These are phyloP conservation scores for Populus euphratica DNA, from an alignment of 345 rosid species.

Conservation along the genomic window DNA sequence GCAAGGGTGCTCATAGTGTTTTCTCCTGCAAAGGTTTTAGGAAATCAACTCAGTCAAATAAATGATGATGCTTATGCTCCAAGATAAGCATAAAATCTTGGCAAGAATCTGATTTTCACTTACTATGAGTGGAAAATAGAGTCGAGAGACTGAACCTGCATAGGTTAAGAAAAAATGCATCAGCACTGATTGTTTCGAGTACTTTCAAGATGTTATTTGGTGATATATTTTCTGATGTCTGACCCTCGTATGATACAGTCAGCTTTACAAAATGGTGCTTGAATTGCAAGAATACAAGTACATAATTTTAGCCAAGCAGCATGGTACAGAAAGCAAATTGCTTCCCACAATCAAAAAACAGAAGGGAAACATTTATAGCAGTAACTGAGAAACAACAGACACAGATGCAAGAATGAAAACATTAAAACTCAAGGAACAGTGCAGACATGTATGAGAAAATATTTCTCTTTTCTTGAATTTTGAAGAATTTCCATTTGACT, in stretches of 20 bases:
- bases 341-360: not conserved
- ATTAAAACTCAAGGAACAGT: not conserved
- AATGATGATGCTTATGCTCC: constrained; percentile 2
- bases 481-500: not conserved
- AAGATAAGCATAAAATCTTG: not conserved
- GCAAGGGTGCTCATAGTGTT: constrained; percentile 82
- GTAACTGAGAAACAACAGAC: not conserved
- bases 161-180: constrained; percentile 25
- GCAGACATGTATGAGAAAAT: not conserved
- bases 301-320: not conserved
- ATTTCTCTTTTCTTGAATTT: not conserved
- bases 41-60: constrained; percentile 21
- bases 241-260: not conserved
- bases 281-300: not conserved
- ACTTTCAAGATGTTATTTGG: constrained; percentile 4
- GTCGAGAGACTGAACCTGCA: constrained; percentile 99
- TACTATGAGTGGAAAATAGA: constrained; percentile 86
- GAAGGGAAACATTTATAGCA: not conserved
- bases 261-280: not conserved
- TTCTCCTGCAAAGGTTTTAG: constrained; percentile 58
- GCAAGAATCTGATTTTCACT: constrained; percentile 28
- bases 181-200: constrained; percentile 14
- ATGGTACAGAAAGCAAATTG: not conserved
- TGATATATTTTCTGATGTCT: not conserved
- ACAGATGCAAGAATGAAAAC: not conserved